These are phyloP conservation scores for Penicillium olsonii DNA, from an alignment of 2,329 filamentous ascomycete genomes.

Conservation along the genomic window DNA sequence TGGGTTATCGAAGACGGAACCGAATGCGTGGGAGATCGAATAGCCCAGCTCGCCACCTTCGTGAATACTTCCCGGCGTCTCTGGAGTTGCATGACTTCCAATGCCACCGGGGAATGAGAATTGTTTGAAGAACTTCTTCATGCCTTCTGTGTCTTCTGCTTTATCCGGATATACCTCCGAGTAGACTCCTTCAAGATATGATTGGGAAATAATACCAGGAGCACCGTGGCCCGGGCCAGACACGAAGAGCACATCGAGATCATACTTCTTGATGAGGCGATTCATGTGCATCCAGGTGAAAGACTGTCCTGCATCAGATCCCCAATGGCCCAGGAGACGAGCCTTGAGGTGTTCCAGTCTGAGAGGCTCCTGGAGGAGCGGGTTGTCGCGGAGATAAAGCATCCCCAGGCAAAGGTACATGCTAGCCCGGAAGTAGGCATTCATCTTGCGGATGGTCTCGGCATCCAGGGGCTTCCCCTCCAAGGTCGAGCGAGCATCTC, in stretches of 20 bases:
- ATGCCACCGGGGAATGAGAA: slow-evolving; percentile 82
- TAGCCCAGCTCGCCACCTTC: slow-evolving; percentile 84
- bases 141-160: slow-evolving; percentile 66
- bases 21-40: slow-evolving; percentile 76
- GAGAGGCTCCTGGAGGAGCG: slow-evolving; percentile 69
- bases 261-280: slow-evolving; percentile 77
- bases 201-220: slow-evolving; percentile 72
- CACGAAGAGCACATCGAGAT: slow-evolving; percentile 70
- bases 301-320: slow-evolving; percentile 76
- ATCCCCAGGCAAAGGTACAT: slow-evolving; percentile 76
- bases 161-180: slow-evolving; percentile 76
- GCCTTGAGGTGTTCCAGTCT: slow-evolving; percentile 71
- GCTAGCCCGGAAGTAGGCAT: slow-evolving; percentile 73
- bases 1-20: slow-evolving; percentile 73
- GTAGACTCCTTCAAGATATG: slow-evolving; percentile 76
- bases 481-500: slow-evolving; percentile 65
- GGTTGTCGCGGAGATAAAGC: slow-evolving; percentile 76
- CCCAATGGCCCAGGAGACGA: slow-evolving; percentile 75
- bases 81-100: slow-evolving; percentile 75
- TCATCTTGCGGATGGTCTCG: slow-evolving; percentile 68
- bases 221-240: slow-evolving; percentile 78
- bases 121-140: slow-evolving; percentile 77
- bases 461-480: slow-evolving; percentile 62
- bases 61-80: slow-evolving; percentile 75
- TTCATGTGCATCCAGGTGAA: slow-evolving; percentile 85